Conservation (phyloP, 805 yeast species). For the Starmera pachycereana region DNA sequence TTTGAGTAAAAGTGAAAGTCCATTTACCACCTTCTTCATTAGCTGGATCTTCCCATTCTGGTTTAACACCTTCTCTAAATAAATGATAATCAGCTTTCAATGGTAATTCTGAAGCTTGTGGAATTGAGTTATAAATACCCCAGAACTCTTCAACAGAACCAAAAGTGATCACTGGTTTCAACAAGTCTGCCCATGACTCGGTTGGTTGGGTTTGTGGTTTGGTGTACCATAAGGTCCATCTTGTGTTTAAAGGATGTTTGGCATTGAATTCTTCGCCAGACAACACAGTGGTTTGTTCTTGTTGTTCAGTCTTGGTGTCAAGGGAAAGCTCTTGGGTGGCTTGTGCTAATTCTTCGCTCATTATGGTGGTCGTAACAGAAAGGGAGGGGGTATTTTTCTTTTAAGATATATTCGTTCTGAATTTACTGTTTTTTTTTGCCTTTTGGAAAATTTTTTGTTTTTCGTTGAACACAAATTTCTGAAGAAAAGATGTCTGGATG, state of each 20-base stretch:
- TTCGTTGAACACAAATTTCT: no score
- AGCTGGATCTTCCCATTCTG: conserved; percentile 95
- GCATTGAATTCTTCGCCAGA: conserved; percentile 22
- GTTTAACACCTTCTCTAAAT: conserved; percentile 88
- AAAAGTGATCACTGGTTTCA: conserved; percentile 88
- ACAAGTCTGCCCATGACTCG: conserved; percentile 86
- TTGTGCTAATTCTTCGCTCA: conserved; percentile 16
- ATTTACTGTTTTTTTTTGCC: no score
- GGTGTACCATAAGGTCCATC: conserved; percentile 97
- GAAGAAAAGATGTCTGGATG: not conserved
- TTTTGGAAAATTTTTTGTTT: no score
- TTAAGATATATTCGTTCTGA: no score
- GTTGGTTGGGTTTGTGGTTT: conserved; percentile 73
- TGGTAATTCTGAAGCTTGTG: conserved; percentile 86
- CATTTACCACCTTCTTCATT: conserved; percentile 93
- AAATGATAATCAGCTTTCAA: conserved; percentile 88
- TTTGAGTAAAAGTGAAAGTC: conserved; percentile 67
- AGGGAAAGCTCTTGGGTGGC: conserved; percentile 17
- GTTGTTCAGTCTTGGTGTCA: conserved; percentile 2
- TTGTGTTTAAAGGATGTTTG: conserved; percentile 76
- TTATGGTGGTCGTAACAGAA: not conserved
- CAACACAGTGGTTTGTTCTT: conserved; percentile 20
- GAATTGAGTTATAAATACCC: conserved; percentile 94
- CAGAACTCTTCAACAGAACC: conserved; percentile 97
- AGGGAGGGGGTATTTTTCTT: no score